Evolutionary conservation across 2,329 filamentous ascomycete species (phyloP).

Genomic region (Botryosphaeria dothidea): DNA sequence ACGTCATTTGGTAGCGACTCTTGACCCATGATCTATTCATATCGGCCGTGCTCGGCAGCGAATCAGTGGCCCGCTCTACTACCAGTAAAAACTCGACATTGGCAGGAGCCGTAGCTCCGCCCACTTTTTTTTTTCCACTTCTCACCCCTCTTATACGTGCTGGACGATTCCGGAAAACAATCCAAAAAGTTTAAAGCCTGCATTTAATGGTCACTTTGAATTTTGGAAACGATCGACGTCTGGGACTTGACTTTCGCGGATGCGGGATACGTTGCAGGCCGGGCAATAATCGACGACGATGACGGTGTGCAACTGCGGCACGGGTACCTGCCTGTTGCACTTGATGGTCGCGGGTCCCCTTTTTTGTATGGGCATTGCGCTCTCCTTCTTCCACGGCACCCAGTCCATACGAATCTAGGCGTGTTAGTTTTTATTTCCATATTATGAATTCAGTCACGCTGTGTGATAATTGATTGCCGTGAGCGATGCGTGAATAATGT

Average conservation of each 20-base stretch:
- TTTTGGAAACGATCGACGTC: slow-evolving; percentile 14
- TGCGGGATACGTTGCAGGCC: background rate
- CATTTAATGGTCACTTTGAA: slow-evolving; percentile 5
- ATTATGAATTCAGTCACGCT: background rate
- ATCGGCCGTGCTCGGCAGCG: slow-evolving; percentile 1
- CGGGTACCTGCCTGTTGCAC: background rate
- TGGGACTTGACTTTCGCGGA: background rate
- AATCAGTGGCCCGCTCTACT: background rate
- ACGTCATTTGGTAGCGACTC: slow-evolving; percentile 11
- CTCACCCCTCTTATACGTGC: background rate
- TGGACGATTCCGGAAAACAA: background rate
- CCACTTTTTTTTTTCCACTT: background rate
- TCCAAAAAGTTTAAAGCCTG: slow-evolving; percentile 9
- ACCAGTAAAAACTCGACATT: background rate
- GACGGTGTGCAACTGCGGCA: background rate
- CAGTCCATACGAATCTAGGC: background rate
- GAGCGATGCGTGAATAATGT: background rate
- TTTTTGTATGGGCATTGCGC: slow-evolving; percentile 3
- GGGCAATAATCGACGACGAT: background rate
- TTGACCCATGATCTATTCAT: slow-evolving; percentile 14
- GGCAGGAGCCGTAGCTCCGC: background rate
- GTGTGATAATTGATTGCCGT: background rate
- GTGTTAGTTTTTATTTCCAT: background rate
- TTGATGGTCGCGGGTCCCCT: background rate
- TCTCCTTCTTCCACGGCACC: background rate